Evolutionary conservation across 139 green algal species (phyloP), one percentile per base, ranked within the genome.

Genomic region (Chlamydomonas eustigma): DNA sequence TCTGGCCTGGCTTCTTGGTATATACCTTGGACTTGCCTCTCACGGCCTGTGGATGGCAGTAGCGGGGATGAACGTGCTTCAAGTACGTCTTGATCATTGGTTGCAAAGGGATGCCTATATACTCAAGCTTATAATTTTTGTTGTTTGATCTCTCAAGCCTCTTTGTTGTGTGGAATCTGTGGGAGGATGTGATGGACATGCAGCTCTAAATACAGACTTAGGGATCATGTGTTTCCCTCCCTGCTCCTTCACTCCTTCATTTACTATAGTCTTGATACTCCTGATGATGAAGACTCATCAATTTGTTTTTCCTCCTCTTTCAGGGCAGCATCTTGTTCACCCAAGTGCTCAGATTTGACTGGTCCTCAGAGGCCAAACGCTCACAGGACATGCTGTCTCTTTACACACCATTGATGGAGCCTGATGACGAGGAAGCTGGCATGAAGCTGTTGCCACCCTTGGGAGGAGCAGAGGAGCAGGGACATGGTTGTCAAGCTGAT

Each of bases 21-120:
- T 76, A 44, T 4, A 52, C 1, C 24, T 34, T 18, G 28, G 33
- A 2, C 24, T 24, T 31, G 71, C 51, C 2, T 68, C 39, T 25
- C 2, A 51, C 51, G 51, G 73, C 2, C 73, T 77, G 50, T 77
- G 51, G 73, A 37, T 3, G 3, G 51, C 31, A 2, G 64, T 77
- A 18, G 73, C 51, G 2, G 18, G 12, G 12, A 58, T 58, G 44
- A 58, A 58, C 18, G 12, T 58, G 44, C 18, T 58, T 28, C 44
- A 58, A 18, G 44, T 58, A 58, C 44, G 44, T 58, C 12, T 58
- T 58, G 44, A 58, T 12, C 44, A 58, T 18, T 12, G 44, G 44
- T 12, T 12, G 44, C 12, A 58, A 12, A 58, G 18, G 44, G 12
- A 28, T 58, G 12, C 12, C 12, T 12, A 18, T 58, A 18, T 58